A percentile compares a stretch with the other conserved stretches of the same genome.
Conservation (phyloP, 2,329 filamentous ascomycete species). For the Sporothrix protearum region DNA sequence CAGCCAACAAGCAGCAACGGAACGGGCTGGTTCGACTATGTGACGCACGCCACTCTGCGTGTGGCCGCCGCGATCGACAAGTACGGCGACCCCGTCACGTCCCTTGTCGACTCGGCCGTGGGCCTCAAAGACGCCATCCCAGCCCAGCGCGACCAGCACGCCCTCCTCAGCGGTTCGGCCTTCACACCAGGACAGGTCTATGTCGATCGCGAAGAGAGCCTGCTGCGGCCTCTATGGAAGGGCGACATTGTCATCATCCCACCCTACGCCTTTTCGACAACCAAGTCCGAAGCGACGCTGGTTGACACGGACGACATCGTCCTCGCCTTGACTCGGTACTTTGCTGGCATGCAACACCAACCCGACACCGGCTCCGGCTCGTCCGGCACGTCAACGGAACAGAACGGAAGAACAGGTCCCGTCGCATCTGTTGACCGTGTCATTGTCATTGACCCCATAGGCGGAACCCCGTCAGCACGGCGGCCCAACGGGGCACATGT, state of each 20-base stretch:
- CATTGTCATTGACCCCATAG: slow-evolving; percentile 82
- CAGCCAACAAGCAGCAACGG: slow-evolving; percentile 33
- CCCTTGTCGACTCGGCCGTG: slow-evolving; percentile 59
- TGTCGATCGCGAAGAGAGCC: slow-evolving; percentile 48
- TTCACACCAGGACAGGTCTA: slow-evolving; percentile 38
- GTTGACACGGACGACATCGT: slow-evolving; percentile 60
- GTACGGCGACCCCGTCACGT: slow-evolving; percentile 64
- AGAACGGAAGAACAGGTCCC: slow-evolving; percentile 27
- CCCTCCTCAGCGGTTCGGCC: slow-evolving; percentile 32
- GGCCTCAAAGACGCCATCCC: slow-evolving; percentile 36
- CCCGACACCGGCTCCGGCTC: background rate
- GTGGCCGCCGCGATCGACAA: slow-evolving; percentile 71
- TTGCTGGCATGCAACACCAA: slow-evolving; percentile 59
- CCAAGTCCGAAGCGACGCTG: slow-evolving; percentile 39
- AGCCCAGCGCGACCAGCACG: background rate
- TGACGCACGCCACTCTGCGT: slow-evolving; percentile 64
- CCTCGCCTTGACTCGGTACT: slow-evolving; percentile 70
- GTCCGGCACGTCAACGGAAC: slow-evolving; percentile 31
- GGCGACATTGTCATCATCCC: slow-evolving; percentile 70
- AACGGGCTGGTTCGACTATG: slow-evolving; percentile 38
- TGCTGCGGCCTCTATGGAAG: slow-evolving; percentile 63
- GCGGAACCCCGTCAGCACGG: slow-evolving; percentile 71
- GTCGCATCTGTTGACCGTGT: slow-evolving; percentile 71
- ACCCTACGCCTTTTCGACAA: slow-evolving; percentile 43
- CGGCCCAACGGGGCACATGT: slow-evolving; percentile 65